These are phyloP conservation scores for Xylaria sp. DNA, from an alignment of 2,329 filamentous ascomycete genomes.

Conservation along the genomic window DNA sequence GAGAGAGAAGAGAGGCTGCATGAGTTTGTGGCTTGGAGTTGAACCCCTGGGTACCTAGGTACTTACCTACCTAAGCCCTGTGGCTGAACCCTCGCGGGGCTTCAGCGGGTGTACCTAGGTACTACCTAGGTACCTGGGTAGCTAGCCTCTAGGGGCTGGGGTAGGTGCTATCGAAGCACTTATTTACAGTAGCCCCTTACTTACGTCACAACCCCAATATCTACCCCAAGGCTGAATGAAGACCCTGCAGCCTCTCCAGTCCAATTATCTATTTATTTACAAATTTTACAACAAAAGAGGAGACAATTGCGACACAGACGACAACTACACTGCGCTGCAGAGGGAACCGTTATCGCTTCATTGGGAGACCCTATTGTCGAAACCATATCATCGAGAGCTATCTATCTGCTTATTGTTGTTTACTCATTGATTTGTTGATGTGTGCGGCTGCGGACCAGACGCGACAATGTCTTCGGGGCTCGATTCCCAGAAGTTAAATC, in stretches of 20 bases:
- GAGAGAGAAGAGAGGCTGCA: neutral
- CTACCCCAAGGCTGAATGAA: constrained; percentile 37
- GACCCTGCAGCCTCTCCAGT: constrained; percentile 31
- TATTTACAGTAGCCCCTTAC: neutral
- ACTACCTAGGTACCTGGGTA: no score
- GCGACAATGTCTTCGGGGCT: constrained; percentile 57
- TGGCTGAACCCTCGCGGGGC: constrained; percentile 6
- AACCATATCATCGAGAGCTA: neutral
- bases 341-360: neutral
- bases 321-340: neutral
- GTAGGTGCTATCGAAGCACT: neutral
- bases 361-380: neutral
- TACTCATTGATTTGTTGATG: constrained; percentile 11
- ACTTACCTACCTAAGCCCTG: neutral
- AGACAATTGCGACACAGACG: constrained; percentile 7
- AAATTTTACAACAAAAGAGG: constrained; percentile 14
- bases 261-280: constrained; percentile 14
- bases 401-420: neutral
- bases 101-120: constrained; percentile 1
- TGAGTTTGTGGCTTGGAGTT: constrained; percentile 14
- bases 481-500: constrained; percentile 61
- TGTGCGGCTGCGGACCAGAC: constrained; percentile 8
- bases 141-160: no score
- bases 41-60: neutral
- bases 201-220: constrained; percentile 20